Percentiles rank a stretch among this genome's conserved stretches.
Evolutionary conservation across 2,329 filamentous ascomycete genomes (phyloP).

Genomic region (Claviceps sp.): DNA sequence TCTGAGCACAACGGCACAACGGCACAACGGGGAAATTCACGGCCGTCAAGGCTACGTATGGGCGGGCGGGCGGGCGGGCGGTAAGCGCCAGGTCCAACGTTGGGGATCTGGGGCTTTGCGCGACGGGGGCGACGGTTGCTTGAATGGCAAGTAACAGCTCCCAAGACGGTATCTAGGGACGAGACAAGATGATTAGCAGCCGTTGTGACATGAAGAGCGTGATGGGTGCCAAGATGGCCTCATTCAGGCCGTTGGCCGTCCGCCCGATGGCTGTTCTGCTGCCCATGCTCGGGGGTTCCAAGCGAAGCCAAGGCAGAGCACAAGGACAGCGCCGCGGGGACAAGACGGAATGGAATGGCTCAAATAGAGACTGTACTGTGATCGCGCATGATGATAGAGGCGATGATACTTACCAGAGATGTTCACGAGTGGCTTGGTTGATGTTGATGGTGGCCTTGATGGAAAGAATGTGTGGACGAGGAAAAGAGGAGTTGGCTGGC

Average conservation of each 20-base stretch:
- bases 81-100: constrained; percentile 20
- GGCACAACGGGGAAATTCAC: constrained; percentile 10
- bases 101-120: constrained; percentile 15
- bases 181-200: constrained; percentile 1
- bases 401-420: constrained; percentile 25
- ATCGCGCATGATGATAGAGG: constrained; percentile 23
- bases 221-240: constrained; percentile 1
- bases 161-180: not conserved
- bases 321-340: constrained; percentile 8
- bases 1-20: constrained; percentile 9
- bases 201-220: not conserved
- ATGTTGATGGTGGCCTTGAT: constrained; percentile 21
- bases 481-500: constrained; percentile 29
- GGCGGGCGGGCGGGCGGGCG: constrained; percentile 6
- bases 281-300: not conserved
- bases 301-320: not conserved
- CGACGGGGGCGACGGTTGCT: constrained; percentile 16
- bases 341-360: constrained; percentile 11
- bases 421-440: constrained; percentile 18
- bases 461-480: constrained; percentile 27
- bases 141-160: constrained; percentile 1
- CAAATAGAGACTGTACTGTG: constrained; percentile 15
- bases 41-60: constrained; percentile 15
- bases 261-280: constrained; percentile 1
- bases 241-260: not conserved